phyloP scores from a whole-genome alignment of 768 basidiomycete species.

The Termitomyces sp. region DNA sequence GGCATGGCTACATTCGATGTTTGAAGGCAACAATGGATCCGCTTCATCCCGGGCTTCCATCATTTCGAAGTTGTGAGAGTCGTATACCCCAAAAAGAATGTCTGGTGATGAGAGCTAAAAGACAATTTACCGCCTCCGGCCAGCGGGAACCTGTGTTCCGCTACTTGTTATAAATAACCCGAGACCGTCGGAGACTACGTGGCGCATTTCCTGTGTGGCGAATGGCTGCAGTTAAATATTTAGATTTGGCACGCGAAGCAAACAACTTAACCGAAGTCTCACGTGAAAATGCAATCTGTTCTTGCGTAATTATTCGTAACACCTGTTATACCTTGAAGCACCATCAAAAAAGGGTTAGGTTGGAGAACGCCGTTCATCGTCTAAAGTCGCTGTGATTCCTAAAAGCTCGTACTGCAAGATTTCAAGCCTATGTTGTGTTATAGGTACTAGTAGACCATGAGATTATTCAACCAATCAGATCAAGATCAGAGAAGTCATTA shows the following conservation, averaged over 20 bases:
- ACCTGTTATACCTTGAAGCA: neutral
- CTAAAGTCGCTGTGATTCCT: neutral
- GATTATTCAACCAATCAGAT: neutral
- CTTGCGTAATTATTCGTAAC: neutral
- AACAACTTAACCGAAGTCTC: neutral
- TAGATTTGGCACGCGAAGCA: neutral
- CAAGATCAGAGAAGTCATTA: neutral
- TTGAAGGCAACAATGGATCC: neutral
- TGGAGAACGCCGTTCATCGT: neutral
- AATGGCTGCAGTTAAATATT: no score
- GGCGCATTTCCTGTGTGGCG: neutral
- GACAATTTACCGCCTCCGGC: neutral
- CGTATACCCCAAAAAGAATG: neutral
- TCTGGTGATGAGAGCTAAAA: neutral
- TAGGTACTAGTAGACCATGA: neutral
- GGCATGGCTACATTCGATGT: neutral
- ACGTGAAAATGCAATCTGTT: neutral
- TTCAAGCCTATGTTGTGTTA: neutral
- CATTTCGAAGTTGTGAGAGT: neutral
- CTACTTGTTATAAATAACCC: no score
- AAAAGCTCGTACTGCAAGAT: neutral
- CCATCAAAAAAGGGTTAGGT: neutral
- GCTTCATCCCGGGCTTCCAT: neutral
- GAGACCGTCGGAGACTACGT: neutral
- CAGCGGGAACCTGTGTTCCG: neutral